These are phyloP conservation scores for Veloboletus limbatus DNA, from an alignment of 1,284 basidiomycete genomes.

Conservation along the genomic window DNA sequence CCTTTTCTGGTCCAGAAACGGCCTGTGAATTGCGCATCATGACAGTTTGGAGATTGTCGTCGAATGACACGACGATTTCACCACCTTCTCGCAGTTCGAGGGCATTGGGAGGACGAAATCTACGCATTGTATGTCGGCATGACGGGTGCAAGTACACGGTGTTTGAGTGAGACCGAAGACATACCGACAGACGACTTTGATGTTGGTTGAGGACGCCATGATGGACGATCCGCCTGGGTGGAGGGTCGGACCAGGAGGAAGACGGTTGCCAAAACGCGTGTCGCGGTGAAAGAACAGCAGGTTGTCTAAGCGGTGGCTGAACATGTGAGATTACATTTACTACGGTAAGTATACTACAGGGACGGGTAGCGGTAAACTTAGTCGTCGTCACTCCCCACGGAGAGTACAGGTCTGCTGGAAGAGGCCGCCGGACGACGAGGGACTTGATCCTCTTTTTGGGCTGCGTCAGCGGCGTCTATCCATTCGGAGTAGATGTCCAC, in stretches of 20 bases:
- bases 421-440: slow-evolving; percentile 56
- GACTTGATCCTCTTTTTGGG: slow-evolving; percentile 57
- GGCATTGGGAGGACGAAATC: slow-evolving; percentile 94
- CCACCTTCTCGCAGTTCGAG: slow-evolving; percentile 89
- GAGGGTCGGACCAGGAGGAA: slow-evolving; percentile 12
- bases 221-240: slow-evolving; percentile 28
- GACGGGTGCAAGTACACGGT: slow-evolving; percentile 3
- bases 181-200: slow-evolving; percentile 94
- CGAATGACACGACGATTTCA: slow-evolving; percentile 89
- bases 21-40: slow-evolving; percentile 71
- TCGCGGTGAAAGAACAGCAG: slow-evolving; percentile 22
- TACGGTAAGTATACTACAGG: too few species aligned
- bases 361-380: too few species aligned
- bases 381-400: slow-evolving; percentile 45
- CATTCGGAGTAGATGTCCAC: slow-evolving; percentile 91
- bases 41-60: slow-evolving; percentile 81
- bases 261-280: slow-evolving; percentile 14
- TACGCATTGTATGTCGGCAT: slow-evolving; percentile 33
- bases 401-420: slow-evolving; percentile 49
- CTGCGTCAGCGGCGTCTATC: slow-evolving; percentile 89
- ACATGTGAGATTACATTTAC: slow-evolving; percentile 13
- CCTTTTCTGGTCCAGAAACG: slow-evolving; percentile 75
- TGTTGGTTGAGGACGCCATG: slow-evolving; percentile 79
- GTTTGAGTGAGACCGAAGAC: slow-evolving; percentile 30
- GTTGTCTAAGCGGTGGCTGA: slow-evolving; percentile 33